Base-by-base conservation (phyloP, 2,329 filamentous ascomycete species). In the Sporothrix humicola region DNA sequence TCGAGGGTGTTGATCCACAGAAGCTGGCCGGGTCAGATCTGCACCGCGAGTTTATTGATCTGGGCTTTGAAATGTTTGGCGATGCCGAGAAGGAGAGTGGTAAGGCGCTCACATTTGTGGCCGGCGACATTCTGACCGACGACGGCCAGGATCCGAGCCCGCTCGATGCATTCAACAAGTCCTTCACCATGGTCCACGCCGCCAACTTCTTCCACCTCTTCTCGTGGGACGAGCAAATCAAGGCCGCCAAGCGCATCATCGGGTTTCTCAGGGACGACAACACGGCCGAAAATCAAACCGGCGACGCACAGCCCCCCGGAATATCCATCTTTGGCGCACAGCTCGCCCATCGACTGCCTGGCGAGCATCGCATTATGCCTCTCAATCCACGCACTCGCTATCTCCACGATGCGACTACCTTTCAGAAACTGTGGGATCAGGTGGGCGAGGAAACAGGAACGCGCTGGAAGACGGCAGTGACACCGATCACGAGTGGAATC, bases 1-100 rank as follows among this genome's bases (percentile, higher is more conserved):
- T 93, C 81, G 93, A 98, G 75, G 96, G 96, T 58, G 96, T 96
- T 54, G 92, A 98, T 81, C 95, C 94, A 0, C 87, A 92, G 23
- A 83, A 83, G 52, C 78, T 84, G 2, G 79, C 78, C 70, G 83
- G 82, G 15, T 78, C 78, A 26, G 83, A 85, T 72, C 76, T 85
- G n/a, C 76, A 78, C 2, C 72, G 72, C 2, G 78, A 77, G 5
- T 81, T 81, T 74, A 77, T 82, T 52, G 77, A 80, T 12, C 71
- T 81, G 23, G 80, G 80, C 7, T 80, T 79, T 63, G 79, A 81
- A 17, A 76, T 81, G 12, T 82, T 81, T 75, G 69, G 74, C 8
- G 80, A 82, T 73, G 72, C 74, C 12, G 65, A 58, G 3, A 75
- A 74, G 7, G 74, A 72, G 23, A 20, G 10, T 12, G 73, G 77